These are phyloP conservation scores for Plasmopara viticola DNA, from an alignment of 352 stramenopile species.

Conservation along the genomic window DNA sequence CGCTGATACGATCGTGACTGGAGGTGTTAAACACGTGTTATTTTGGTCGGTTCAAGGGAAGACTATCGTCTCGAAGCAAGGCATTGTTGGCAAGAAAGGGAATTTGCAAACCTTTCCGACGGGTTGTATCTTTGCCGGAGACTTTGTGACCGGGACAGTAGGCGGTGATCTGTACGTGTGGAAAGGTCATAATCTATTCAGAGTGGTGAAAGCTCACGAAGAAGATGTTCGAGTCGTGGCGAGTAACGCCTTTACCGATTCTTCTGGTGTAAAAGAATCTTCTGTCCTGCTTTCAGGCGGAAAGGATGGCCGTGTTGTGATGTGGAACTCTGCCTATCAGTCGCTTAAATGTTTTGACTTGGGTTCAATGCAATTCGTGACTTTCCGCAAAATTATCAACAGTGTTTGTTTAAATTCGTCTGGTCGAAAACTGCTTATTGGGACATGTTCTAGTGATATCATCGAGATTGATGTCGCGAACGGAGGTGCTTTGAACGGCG, in stretches of 20 bases:
- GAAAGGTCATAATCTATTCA: constrained; percentile 38
- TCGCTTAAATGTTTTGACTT: constrained; percentile 67
- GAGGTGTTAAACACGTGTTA: constrained; percentile 58
- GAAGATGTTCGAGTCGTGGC: constrained; percentile 40
- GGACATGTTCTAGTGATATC: constrained; percentile 85
- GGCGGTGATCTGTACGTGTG: constrained; percentile 60
- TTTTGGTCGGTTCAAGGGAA: constrained; percentile 67
- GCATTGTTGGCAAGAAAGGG: constrained; percentile 57
- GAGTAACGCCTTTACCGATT: constrained; percentile 12
- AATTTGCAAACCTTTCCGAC: constrained; percentile 42
- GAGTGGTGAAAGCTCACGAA: constrained; percentile 60
- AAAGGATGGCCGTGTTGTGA: constrained; percentile 64
- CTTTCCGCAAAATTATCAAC: constrained; percentile 34
- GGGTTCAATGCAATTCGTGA: constrained; percentile 26
- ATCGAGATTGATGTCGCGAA: constrained; percentile 54
- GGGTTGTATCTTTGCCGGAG: constrained; percentile 36
- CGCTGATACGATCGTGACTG: constrained; percentile 39
- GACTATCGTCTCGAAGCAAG: constrained; percentile 41
- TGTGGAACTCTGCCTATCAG: constrained; percentile 63
- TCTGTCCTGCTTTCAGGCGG: constrained; percentile 48
- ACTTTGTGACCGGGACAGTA: constrained; percentile 48
- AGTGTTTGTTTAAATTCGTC: constrained; percentile 41
- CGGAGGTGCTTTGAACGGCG: constrained; percentile 29
- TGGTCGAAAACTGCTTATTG: constrained; percentile 59
- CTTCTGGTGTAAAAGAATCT: background rate